Conservation (phyloP, 2,329 filamentous ascomycete species). For the Thelonectria rubi region DNA sequence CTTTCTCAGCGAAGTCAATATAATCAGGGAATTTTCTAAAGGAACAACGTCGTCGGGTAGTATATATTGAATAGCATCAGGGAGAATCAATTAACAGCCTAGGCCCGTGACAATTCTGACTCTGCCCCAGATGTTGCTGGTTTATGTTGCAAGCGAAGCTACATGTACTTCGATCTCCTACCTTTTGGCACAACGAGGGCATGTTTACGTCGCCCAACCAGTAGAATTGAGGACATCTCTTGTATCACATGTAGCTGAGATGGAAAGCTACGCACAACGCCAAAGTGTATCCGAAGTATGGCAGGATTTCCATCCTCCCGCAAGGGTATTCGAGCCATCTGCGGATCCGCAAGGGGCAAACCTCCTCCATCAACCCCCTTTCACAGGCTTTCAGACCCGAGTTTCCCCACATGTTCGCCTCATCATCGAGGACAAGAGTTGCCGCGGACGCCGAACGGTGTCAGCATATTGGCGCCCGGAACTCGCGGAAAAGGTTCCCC, state of each 20-base stretch:
- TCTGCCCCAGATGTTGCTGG: too few relatives aligned
- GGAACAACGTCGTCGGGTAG: background rate
- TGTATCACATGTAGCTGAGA: background rate
- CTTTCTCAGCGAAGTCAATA: conserved; percentile 7
- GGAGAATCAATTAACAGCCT: background rate
- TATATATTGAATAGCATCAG: background rate
- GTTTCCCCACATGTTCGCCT: background rate
- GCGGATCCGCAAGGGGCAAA: background rate
- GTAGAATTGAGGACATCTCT: background rate
- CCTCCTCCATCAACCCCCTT: background rate
- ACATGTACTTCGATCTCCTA: background rate
- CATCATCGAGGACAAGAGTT: background rate
- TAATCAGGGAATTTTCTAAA: conserved; percentile 22
- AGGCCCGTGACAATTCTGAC: background rate
- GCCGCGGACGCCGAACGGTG: background rate
- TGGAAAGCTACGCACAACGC: background rate
- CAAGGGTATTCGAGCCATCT: background rate
- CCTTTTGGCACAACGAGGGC: background rate
- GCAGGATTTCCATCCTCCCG: background rate
- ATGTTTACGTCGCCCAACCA: background rate
- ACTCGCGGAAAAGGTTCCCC: background rate
- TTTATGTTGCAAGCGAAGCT: background rate
- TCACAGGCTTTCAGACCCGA: background rate
- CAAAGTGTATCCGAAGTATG: background rate
- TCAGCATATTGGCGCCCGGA: background rate